phyloP scores from a whole-genome alignment of 2,329 filamentous ascomycete genomes.

The Pezicula neosporulosa region DNA sequence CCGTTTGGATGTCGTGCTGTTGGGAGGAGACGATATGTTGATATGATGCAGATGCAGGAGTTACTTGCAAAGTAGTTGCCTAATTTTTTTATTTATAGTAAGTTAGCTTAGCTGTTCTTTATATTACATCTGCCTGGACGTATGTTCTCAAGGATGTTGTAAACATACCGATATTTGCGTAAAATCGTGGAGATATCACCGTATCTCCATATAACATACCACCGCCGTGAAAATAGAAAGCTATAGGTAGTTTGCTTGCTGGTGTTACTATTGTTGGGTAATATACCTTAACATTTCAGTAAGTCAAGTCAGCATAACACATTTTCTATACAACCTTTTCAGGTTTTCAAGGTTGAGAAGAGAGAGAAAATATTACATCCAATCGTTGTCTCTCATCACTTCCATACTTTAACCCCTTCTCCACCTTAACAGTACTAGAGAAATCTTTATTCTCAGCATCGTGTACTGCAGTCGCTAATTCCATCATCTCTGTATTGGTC shows the following conservation, averaged over 20 bases:
- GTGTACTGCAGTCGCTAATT: background rate
- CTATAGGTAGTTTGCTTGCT: background rate
- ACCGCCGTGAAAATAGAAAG: background rate
- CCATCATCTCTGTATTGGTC: background rate
- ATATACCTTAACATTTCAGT: background rate
- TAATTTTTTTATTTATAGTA: background rate
- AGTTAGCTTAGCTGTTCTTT: background rate
- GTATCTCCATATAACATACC: background rate
- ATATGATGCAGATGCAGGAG: background rate
- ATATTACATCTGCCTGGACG: background rate
- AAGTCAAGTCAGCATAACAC: background rate
- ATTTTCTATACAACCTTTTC: too few relatives aligned
- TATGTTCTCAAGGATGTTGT: too few relatives aligned
- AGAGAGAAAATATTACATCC: too few relatives aligned
- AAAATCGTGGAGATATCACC: background rate
- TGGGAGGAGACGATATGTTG: background rate
- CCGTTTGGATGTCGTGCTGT: background rate
- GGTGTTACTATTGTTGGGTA: background rate
- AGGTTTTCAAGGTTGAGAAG: too few relatives aligned
- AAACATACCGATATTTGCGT: background rate
- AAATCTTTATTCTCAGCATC: background rate
- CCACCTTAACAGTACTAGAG: background rate
- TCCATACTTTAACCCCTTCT: background rate
- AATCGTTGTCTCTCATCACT: constrained; percentile 1
- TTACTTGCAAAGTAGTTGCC: constrained; percentile 2